These are phyloP conservation scores for Mucor lusitanicus DNA, from an alignment of 371 early-diverging fungal genomes.

Conservation along the genomic window DNA sequence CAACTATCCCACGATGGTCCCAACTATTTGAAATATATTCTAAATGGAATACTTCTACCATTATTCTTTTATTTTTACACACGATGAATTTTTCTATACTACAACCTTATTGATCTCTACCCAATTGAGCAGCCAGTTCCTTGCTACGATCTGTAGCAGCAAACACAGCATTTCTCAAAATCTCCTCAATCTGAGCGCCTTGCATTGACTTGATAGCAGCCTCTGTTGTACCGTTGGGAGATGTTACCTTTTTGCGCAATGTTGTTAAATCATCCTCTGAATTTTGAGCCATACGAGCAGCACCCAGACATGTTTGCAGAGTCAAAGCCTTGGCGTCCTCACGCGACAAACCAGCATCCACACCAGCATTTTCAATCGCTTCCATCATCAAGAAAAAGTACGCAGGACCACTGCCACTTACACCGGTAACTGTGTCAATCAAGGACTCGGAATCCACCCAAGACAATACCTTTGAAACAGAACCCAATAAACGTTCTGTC, in stretches of 20 bases:
- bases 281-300: slow-evolving; percentile 83
- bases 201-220: slow-evolving; percentile 85
- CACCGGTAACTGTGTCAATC: slow-evolving; percentile 88
- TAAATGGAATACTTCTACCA: neutral
- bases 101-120: slow-evolving; percentile 35
- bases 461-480: slow-evolving; percentile 73
- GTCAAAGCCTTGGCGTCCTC: slow-evolving; percentile 81
- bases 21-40: neutral
- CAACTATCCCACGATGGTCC: too few species aligned
- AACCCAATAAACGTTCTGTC: slow-evolving; percentile 66
- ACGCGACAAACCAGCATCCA: slow-evolving; percentile 72
- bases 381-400: slow-evolving; percentile 93
- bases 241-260: slow-evolving; percentile 85
- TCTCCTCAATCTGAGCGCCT: slow-evolving; percentile 57
- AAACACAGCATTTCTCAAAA: slow-evolving; percentile 63
- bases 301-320: slow-evolving; percentile 88
- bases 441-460: slow-evolving; percentile 80
- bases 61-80: neutral
- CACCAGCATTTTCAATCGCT: slow-evolving; percentile 77
- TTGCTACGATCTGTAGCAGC: slow-evolving; percentile 73
- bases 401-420: slow-evolving; percentile 91
- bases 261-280: slow-evolving; percentile 78
- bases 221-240: slow-evolving; percentile 93
- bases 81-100: neutral
- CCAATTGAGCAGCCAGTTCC: slow-evolving; percentile 72